Conservation (phyloP, 2,329 filamentous ascomycete species). For the Ceratocystiopsis brevicomis region DNA sequence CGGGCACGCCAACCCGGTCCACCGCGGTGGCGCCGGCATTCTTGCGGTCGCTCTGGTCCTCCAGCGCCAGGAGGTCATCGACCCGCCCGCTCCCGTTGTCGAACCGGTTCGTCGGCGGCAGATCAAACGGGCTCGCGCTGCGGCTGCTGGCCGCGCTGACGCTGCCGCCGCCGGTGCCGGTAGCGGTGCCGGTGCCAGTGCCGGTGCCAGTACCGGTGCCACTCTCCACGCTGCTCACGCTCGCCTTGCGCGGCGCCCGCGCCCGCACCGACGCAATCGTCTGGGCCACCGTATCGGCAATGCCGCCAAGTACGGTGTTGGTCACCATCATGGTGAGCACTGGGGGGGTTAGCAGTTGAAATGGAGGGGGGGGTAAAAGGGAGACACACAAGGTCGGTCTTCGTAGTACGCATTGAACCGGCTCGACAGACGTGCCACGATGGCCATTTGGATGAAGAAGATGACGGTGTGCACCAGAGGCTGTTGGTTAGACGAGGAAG, state of each 20-base stretch:
- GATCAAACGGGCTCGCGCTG: too few species aligned
- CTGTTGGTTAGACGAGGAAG: slow-evolving; percentile 27
- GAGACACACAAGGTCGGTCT: slow-evolving; percentile 55
- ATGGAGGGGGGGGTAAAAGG: not conserved
- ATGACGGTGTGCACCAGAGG: slow-evolving; percentile 72
- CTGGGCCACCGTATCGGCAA: slow-evolving; percentile 92
- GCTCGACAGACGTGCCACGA: slow-evolving; percentile 61
- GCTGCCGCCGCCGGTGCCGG: too few species aligned
- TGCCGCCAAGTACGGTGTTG: slow-evolving; percentile 84
- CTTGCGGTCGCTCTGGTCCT: too few species aligned
- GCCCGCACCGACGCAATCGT: slow-evolving; percentile 67
- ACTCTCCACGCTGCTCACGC: slow-evolving; percentile 29
- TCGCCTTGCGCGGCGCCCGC: slow-evolving; percentile 37
- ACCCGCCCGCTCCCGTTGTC: too few species aligned
- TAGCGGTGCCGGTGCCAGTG: not conserved
- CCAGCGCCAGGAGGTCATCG: too few species aligned
- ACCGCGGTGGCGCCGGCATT: too few species aligned
- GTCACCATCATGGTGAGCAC: slow-evolving; percentile 98
- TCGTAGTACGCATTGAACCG: slow-evolving; percentile 93
- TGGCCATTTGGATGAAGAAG: slow-evolving; percentile 73
- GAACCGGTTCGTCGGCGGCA: too few species aligned
- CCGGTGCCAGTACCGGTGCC: not conserved
- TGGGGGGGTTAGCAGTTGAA: too few species aligned
- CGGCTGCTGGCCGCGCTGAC: too few species aligned
- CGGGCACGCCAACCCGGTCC: too few species aligned